These are phyloP conservation scores for Tricholoma sp. DNA, from an alignment of 768 basidiomycete genomes.

Conservation along the genomic window DNA sequence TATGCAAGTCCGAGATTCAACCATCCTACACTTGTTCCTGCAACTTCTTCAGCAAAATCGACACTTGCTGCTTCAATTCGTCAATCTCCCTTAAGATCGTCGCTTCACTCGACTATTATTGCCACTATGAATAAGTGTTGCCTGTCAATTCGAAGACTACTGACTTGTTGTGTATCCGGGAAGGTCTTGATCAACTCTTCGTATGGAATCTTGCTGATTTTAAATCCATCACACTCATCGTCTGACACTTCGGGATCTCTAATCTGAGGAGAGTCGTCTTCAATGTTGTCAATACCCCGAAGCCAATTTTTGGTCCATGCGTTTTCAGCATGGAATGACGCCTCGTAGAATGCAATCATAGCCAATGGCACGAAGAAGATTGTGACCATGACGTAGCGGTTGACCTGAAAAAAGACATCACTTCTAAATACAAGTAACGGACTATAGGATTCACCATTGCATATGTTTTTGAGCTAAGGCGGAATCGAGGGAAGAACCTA, in stretches of 20 bases:
- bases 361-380: slow-evolving; percentile 81
- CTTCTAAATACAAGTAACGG: neutral
- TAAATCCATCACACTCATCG: slow-evolving; percentile 46
- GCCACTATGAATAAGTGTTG: slow-evolving; percentile 1
- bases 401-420: slow-evolving; percentile 43
- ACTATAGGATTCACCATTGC: slow-evolving; percentile 36
- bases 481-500: slow-evolving; percentile 39
- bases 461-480: slow-evolving; percentile 49
- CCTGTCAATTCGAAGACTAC: slow-evolving; percentile 17
- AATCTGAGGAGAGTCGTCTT: slow-evolving; percentile 44
- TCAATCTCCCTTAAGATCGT: slow-evolving; percentile 61
- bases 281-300: slow-evolving; percentile 50
- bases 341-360: slow-evolving; percentile 72
- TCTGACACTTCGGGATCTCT: slow-evolving; percentile 60
- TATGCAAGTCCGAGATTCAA: neutral
- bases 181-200: slow-evolving; percentile 64
- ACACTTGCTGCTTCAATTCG: slow-evolving; percentile 46
- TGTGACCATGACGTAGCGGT: slow-evolving; percentile 69
- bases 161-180: slow-evolving; percentile 67
- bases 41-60: slow-evolving; percentile 32
- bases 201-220: slow-evolving; percentile 69
- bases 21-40: slow-evolving; percentile 11
- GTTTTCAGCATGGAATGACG: slow-evolving; percentile 45
- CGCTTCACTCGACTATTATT: slow-evolving; percentile 60
- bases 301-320: slow-evolving; percentile 71